Evolutionary conservation across 345 rosid species (phyloP), one percentile per base, ranked within the genome.

Genomic region (Hypericum perforatum): DNA sequence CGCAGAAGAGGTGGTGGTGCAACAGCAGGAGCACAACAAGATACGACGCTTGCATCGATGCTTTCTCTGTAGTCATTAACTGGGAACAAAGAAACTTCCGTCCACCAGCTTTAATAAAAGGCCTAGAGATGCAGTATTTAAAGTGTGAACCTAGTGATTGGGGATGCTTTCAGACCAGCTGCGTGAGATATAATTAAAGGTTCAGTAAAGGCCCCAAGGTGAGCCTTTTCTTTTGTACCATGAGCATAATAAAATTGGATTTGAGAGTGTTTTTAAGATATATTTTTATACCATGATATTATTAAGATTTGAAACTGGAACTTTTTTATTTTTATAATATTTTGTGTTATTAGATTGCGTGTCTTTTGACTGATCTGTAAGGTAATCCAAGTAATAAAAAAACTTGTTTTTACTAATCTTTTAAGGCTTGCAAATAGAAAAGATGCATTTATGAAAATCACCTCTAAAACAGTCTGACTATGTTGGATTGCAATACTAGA

Each of bases 181-280:
- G 5, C 29, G 14, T 7, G 15, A 37, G 29, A 16, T 41, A 43
- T 72, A 66, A 70, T 72, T 72, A 72, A 69, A 45, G 59, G 16
- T 55, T 60, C 32, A 6, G 38, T 7, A 16, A 41, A 38, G 59
- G 70, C 9, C 67, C 74, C 70, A 56, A 64, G 16, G 16, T 52
- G 42, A 12, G 58, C n/a, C 51, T 29, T 45, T 5, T 38, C 6
- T 43, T 11, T 9, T 61, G 56, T 39, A 42, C 54, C 45, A 11
- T 47, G 51, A 10, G 37, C 49, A 53, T 59, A 63, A 54, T 61
- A 54, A 45, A 71, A 50, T 29, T 59, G 64, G 61, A 51, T 61
- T 60, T 72, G 73, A 51, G 41, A 46, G 41, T 54, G 63, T 29
- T 59, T 49, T 39, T 46, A 41, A 38, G 53, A 49, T 37, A 40